A percentile compares a stretch with the other conserved stretches of the same genome.
Evolutionary conservation across 352 stramenopile genomes (phyloP).

Genomic region (Phytophthora pisi): DNA sequence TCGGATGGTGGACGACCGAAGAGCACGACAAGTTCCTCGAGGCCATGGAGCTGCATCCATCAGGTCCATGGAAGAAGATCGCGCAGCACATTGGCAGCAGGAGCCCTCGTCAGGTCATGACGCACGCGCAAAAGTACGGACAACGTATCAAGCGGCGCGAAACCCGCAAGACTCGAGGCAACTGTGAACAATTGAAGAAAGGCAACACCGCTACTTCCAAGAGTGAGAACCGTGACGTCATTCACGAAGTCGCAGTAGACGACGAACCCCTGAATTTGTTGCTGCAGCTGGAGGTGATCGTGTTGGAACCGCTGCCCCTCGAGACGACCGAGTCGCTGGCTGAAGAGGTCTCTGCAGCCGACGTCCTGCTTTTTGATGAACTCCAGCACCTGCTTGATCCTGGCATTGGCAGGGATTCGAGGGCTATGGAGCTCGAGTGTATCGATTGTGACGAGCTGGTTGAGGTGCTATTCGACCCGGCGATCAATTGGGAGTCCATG

Average conservation of each 20-base stretch:
- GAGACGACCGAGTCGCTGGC: background rate
- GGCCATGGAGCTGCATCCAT: conserved; percentile 45
- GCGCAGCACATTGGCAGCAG: conserved; percentile 30
- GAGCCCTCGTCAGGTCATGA: conserved; percentile 34
- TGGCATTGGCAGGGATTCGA: background rate
- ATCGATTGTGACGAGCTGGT: conserved; percentile 11
- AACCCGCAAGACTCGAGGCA: background rate
- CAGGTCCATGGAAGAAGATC: conserved; percentile 48
- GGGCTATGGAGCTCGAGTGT: background rate
- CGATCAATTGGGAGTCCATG: background rate
- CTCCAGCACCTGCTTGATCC: conserved; percentile 8
- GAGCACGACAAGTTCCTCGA: conserved; percentile 57
- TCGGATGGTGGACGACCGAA: conserved; percentile 13
- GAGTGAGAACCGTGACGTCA: background rate
- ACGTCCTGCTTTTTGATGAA: conserved; percentile 13
- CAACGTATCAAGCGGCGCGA: conserved; percentile 10
- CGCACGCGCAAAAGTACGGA: conserved; percentile 29
- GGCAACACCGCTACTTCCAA: background rate
- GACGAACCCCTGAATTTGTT: background rate
- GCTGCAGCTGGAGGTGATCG: background rate
- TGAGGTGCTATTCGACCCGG: conserved; percentile 7
- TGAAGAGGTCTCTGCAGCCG: background rate
- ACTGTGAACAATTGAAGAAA: background rate
- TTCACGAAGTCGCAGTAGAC: background rate
- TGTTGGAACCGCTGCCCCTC: conserved; percentile 2